phyloP scores from a whole-genome alignment of 1,139 yeast species.

The Saccharomyces hybrid region DNA sequence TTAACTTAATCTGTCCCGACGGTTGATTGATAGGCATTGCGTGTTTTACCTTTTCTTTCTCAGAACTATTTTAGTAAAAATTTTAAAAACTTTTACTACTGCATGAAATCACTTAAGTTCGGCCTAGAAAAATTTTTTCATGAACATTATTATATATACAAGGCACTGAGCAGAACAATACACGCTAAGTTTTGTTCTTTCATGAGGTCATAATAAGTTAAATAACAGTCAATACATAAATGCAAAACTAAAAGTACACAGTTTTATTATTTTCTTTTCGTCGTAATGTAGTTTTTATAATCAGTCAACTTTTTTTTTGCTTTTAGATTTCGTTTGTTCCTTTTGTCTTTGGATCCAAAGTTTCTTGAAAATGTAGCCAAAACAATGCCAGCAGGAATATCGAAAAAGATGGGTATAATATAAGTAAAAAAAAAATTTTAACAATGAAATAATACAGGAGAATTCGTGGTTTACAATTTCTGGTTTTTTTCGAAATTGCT shows the following conservation, averaged over 20 bases:
- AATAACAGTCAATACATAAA: background rate
- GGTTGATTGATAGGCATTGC: conserved; percentile 67
- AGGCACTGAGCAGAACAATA: background rate
- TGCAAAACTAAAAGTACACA: background rate
- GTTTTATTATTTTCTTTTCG: background rate
- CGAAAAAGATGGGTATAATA: background rate
- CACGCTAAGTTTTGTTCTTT: background rate
- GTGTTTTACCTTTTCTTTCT: background rate
- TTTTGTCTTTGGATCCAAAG: background rate
- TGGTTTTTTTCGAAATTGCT: background rate
- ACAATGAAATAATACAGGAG: background rate
- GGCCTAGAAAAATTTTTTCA: background rate
- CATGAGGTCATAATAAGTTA: background rate
- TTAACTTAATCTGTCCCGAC: conserved; percentile 74
- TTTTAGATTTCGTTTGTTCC: background rate
- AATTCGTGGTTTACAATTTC: background rate
- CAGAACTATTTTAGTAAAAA: background rate
- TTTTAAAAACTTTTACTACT: background rate
- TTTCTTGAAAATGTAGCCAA: background rate
- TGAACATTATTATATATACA: background rate
- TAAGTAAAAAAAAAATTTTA: background rate
- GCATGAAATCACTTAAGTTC: background rate
- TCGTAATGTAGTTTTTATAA: background rate
- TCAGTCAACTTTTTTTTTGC: background rate
- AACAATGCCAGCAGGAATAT: background rate